Evolutionary conservation across 1,139 yeast genomes (phyloP).

Genomic region (Candida tetrigidarum): DNA sequence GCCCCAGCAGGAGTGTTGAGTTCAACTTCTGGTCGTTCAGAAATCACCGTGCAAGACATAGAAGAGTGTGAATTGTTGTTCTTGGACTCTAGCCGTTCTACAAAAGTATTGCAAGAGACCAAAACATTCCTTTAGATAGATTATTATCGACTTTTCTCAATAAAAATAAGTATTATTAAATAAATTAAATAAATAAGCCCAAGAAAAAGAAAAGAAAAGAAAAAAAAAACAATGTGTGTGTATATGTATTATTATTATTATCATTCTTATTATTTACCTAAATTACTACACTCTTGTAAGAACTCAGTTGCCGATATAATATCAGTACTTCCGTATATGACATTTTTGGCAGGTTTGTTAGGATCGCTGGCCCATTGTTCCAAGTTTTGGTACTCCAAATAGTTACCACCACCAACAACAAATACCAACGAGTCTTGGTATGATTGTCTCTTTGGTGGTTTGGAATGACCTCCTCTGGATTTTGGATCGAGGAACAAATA

Average conservation of each 20-base stretch:
- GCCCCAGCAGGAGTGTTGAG: constrained; percentile 92
- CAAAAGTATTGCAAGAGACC: constrained; percentile 67
- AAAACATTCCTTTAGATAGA: constrained; percentile 47
- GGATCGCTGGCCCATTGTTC: constrained; percentile 77
- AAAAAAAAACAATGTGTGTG: background rate
- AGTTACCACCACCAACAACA: constrained; percentile 97
- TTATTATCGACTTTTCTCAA: too few relatives aligned
- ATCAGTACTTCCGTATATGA: constrained; percentile 88
- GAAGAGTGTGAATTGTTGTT: constrained; percentile 88
- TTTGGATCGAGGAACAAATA: constrained; percentile 91
- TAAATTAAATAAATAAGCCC: too few relatives aligned
- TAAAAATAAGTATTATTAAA: too few relatives aligned
- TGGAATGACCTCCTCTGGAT: constrained; percentile 86
- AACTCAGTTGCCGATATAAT: constrained; percentile 79
- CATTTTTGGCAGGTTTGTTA: constrained; percentile 38
- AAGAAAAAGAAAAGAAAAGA: background rate
- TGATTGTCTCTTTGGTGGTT: constrained; percentile 84
- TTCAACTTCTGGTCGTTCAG: constrained; percentile 70
- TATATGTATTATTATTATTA: too few relatives aligned
- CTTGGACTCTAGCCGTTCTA: constrained; percentile 87
- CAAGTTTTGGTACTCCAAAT: constrained; percentile 88
- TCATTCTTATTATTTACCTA: constrained; percentile 46
- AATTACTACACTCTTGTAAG: constrained; percentile 67
- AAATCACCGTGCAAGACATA: constrained; percentile 70
- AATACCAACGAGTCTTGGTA: constrained; percentile 86